Conservation (phyloP, 2,329 filamentous ascomycete genomes). For the Aureobasidium pullulans region DNA sequence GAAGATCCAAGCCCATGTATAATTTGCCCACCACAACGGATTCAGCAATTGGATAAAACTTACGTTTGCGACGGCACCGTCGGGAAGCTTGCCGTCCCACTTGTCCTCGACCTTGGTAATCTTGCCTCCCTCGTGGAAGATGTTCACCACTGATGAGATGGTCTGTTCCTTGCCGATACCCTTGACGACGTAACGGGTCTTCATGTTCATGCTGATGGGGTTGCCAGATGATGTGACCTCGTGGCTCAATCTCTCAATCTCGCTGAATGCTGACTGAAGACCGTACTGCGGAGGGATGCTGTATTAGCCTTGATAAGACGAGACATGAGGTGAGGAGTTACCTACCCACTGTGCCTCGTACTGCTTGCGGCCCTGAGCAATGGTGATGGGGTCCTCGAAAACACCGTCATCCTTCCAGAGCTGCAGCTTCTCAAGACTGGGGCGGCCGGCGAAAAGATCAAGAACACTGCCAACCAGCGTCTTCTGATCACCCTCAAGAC, state of each 20-base stretch:
- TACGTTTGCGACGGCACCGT: constrained; percentile 44
- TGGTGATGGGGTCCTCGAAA: constrained; percentile 54
- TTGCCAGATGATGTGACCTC: constrained; percentile 49
- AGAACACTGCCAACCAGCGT: constrained; percentile 52
- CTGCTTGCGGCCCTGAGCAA: constrained; percentile 48
- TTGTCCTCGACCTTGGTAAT: constrained; percentile 48
- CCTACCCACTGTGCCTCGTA: constrained; percentile 43
- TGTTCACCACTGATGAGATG: constrained; percentile 43
- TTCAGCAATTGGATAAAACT: constrained; percentile 32
- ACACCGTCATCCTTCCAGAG: constrained; percentile 53
- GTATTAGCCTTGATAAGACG: background rate
- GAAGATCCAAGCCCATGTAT: constrained; percentile 31
- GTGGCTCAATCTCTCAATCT: constrained; percentile 50
- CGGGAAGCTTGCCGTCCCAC: constrained; percentile 48
- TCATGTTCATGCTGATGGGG: constrained; percentile 51
- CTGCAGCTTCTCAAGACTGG: constrained; percentile 50
- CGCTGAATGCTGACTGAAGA: constrained; percentile 49
- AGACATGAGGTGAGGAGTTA: background rate
- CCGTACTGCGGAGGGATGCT: constrained; percentile 40
- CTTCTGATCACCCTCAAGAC: constrained; percentile 44
- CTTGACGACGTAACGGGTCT: constrained; percentile 48
- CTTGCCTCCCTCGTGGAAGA: constrained; percentile 38
- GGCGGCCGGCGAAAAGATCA: constrained; percentile 55
- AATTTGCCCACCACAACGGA: constrained; percentile 33
- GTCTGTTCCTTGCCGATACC: constrained; percentile 45